These are phyloP conservation scores for Anisodus tanguticus DNA, from an alignment of 257 asterid species.

Conservation along the genomic window DNA sequence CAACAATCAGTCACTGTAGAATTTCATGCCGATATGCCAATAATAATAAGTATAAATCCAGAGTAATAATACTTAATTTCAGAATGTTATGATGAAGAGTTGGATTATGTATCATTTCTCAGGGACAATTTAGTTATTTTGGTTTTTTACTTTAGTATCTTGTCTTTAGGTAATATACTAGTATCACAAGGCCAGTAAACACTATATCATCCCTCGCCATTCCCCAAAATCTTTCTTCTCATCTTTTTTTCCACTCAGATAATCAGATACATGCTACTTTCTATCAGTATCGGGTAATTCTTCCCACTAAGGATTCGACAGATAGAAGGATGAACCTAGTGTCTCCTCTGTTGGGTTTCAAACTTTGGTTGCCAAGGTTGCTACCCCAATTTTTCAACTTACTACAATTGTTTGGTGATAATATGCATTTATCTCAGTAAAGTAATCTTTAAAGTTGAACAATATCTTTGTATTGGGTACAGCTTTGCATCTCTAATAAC, in stretches of 20 bases:
- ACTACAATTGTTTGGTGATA: slow-evolving; percentile 71
- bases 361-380: not conserved
- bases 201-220: slow-evolving; percentile 1
- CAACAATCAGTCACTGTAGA: slow-evolving; percentile 7
- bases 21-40: not conserved
- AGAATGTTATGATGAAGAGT: slow-evolving; percentile 24
- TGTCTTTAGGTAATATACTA: slow-evolving; percentile 1
- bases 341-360: not conserved
- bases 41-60: not conserved
- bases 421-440: slow-evolving; percentile 76
- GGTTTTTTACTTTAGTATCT: slow-evolving; percentile 12
- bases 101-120: not conserved
- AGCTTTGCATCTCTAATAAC: slow-evolving; percentile 87
- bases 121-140: not conserved
- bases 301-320: not conserved
- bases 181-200: slow-evolving; percentile 13
- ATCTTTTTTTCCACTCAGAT: not conserved
- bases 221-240: slow-evolving; percentile 3
- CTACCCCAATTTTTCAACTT: not conserved
- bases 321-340: slow-evolving; percentile 10
- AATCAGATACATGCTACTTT: not conserved
- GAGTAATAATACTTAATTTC: not conserved
- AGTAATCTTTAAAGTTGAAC: slow-evolving; percentile 76
- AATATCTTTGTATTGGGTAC: slow-evolving; percentile 84
- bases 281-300: not conserved